Evolutionary conservation across 257 asterid genomes (phyloP).

Genomic region (Rhazya stricta): DNA sequence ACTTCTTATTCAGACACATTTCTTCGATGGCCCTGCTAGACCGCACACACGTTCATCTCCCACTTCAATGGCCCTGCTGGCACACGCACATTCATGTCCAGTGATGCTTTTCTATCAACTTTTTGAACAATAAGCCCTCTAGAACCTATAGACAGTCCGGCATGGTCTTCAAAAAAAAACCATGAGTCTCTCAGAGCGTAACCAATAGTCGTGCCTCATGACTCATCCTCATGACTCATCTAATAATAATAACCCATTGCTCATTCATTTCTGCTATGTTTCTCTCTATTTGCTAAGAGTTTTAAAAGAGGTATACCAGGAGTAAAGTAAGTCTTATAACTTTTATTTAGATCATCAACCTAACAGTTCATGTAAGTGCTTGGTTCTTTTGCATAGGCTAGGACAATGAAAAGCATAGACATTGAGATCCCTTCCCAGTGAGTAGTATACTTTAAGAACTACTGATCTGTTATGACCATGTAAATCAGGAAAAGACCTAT

Average conservation of each 20-base stretch:
- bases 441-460: background rate
- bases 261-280: background rate
- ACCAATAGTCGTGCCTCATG: too few relatives aligned
- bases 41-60: too few relatives aligned
- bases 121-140: too few relatives aligned
- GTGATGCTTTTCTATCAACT: too few relatives aligned
- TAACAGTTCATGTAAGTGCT: background rate
- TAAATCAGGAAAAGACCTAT: background rate
- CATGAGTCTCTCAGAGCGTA: too few relatives aligned
- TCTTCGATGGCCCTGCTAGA: too few relatives aligned
- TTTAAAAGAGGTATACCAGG: background rate
- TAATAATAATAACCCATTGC: background rate
- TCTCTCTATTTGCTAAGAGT: background rate
- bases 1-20: too few relatives aligned
- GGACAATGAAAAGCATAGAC: background rate
- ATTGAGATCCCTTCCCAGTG: background rate
- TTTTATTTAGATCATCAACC: background rate
- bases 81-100: too few relatives aligned
- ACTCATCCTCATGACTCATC: too few relatives aligned
- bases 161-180: too few relatives aligned
- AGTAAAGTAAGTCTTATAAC: background rate
- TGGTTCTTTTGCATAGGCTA: background rate
- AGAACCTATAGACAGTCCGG: too few relatives aligned
- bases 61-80: too few relatives aligned
- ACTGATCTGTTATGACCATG: background rate